Evolutionary conservation across 78 protist species (phyloP), one percentile per base, ranked within the genome.

Genomic region (Reticulomyxa filosa): DNA sequence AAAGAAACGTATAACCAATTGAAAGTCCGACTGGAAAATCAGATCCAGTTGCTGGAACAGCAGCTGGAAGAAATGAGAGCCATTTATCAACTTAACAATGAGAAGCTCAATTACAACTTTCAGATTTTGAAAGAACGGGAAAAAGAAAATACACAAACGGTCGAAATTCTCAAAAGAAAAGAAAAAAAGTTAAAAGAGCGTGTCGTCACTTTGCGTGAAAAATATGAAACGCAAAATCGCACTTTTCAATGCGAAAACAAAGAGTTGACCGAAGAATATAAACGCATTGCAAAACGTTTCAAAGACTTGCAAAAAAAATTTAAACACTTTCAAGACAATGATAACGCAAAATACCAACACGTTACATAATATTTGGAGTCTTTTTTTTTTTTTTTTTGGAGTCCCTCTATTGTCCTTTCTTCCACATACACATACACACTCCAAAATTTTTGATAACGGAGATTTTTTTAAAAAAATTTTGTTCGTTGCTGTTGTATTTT

Each of bases 31-130:
- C 69, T 75, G 3, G 82, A 75, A 35, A n/a, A 67, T 3, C 59
- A 70, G 53, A 67, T 69, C 38, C 77, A 73, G 78, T 46, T 13
- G 35, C 73, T 74, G n/a, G 68, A 70, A 62, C 80, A 74, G 57
- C 75, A 79, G 65, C 70, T 69, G 29, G 72, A 70, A 37, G 77
- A 48, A 38, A 65, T 79, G 77, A 59, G 73, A 0, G 52, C 69
- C 3, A 66, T 73, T n/a, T 73, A 65, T 55, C 78, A 57, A 39
- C 79, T 83, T 46, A 83, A 79, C 76, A 55, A 64, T 26, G 80
- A 83, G 69, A 79, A 79, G 72, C 80, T 83, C 46, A 70, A 76
- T 50, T 79, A 83, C 79, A 79, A 79, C 70, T 46, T 36, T 52
- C 72, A 69, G 1, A 77, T 83, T 22, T 76, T 83, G 11, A 11